phyloP scores from a whole-genome alignment of 2,329 filamentous ascomycete genomes.

The Aureobasidium namibiae region DNA sequence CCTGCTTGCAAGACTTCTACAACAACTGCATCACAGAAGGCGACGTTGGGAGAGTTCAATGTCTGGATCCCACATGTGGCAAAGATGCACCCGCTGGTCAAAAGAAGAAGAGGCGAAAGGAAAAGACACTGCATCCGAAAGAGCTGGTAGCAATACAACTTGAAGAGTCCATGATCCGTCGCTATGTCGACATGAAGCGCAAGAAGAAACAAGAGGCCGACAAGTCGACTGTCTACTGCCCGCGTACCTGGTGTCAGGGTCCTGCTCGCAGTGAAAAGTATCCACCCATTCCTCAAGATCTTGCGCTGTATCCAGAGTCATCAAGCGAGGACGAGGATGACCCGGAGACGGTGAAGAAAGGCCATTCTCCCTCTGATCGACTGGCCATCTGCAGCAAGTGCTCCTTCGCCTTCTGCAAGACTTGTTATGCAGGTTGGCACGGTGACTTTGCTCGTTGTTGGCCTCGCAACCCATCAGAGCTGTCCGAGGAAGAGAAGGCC shows the following conservation, averaged over 20 bases:
- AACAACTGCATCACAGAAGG: conserved; percentile 80
- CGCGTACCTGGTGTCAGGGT: conserved; percentile 84
- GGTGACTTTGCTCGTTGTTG: conserved; percentile 72
- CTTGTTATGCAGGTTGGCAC: conserved; percentile 80
- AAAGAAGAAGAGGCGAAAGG: conserved; percentile 46
- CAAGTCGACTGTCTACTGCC: conserved; percentile 87
- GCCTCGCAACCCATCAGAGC: conserved; percentile 57
- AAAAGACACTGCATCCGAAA: conserved; percentile 66
- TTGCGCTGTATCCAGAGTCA: conserved; percentile 32
- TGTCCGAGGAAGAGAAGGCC: conserved; percentile 77
- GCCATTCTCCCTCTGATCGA: conserved; percentile 44
- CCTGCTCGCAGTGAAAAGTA: conserved; percentile 57
- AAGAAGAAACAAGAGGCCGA: conserved; percentile 89
- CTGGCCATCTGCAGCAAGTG: conserved; percentile 85
- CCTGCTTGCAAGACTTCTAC: conserved; percentile 88
- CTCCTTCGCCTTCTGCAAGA: conserved; percentile 74
- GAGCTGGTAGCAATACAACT: conserved; percentile 57
- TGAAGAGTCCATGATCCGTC: conserved; percentile 60
- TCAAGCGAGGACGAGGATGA: conserved; percentile 29
- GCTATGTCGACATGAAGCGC: conserved; percentile 84
- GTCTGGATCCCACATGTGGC: conserved; percentile 70
- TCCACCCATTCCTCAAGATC: conserved; percentile 36
- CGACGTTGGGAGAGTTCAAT: conserved; percentile 69
- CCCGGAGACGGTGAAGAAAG: neutral
- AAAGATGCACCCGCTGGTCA: conserved; percentile 40